Evolutionary conservation across 164 flowering plant genomes (phyloP), one percentile per base, ranked within the genome.

Genomic region (Vitis labrusca): DNA sequence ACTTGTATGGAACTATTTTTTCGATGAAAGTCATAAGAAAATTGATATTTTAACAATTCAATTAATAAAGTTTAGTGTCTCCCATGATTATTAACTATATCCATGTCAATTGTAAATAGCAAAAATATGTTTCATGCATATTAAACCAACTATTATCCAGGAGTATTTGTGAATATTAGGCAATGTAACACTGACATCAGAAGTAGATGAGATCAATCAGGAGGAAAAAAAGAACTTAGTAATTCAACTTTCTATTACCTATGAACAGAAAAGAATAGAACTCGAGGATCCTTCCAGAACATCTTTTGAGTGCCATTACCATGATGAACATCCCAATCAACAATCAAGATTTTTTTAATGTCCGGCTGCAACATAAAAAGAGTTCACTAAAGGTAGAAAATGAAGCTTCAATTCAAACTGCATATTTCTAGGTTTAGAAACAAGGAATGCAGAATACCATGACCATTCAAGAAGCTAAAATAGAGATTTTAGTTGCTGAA

Each of bases 321-420:
- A 85, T 96, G 99, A 78, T 96, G 99, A 30, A 96, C 98, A 85
- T 96, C 99, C 99, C 99, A 96, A 79, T 96, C 99, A 78, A 96
- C 98, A 74, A 96, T 91, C 77, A 96, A 75, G 29, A 96, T 88
- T 73, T 83, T 93, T 7, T 78, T 81, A 50, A 96, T 77, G 23
- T 98, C 98, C 47, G 86, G 88, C 97, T 89, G 85, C 72, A 77
- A 71, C 17, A 63, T 58, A 64, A 14, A 55, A 52, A 52, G 7
- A 64, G 10, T 12, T 57, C 16, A 37, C 16, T 27, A 57, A 73
- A 17, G 8, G 6, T 10, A 17, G 52, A 53, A 54, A 63, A 62
- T 3, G 37, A 15, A 37, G 44, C 44, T 37, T 37, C 44, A 37
- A 37, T 23, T 23, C 6, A 37, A 37, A 27, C 17, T 14, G n/a